Base-by-base conservation (phyloP, 2,329 filamentous ascomycete species). In the Phaeosphaeriaceae sp. region DNA sequence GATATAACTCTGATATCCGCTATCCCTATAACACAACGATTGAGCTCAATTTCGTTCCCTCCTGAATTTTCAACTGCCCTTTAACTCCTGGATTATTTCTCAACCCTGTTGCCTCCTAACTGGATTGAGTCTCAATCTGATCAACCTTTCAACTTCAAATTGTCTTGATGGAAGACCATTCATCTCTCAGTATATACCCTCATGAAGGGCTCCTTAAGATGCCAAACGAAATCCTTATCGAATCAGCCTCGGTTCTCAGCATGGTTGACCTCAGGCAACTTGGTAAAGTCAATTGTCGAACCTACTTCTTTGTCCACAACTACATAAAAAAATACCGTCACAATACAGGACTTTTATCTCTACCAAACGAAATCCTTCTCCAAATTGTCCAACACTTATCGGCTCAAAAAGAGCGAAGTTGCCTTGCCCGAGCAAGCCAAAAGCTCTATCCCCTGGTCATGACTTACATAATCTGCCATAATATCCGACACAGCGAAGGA, bases 361-460 rank as follows among this genome's bases (percentile, higher is more conserved):
- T 58, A 18, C 48, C 54, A 39, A 54, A 52, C 33, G 45, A 58
- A 32, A n/a, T 58, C 17, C 32, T 52, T 18, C 32, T 50, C 29
- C 36, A 50, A 32, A 49, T 54, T 16, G 42, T 46, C 20, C 33
- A 54, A 48, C 42, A 48, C 35, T 28, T 58, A 20, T 17, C 28
- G 18, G 16, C 30, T 18, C 51, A 49, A 40, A 41, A 45, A 35
- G 37, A 50, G 16, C 42, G 42, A 11, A 58, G 46, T 29, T 20
- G 42, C 30, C 40, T 58, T 21, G 54, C 54, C 18, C 41, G 40
- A 48, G 35, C 48, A 40, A 45, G 48, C 37, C 40, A 41, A 9
- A 49, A 39, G 40, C 23, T 58, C 28, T 58, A 58, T 36, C 48
- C 46, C 15, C 20, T 54, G 11, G 38, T 58, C 35, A 50, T 40